Evolutionary conservation across 202 grass and related monocot species (phyloP).

Genomic region (Musa balbisiana): DNA sequence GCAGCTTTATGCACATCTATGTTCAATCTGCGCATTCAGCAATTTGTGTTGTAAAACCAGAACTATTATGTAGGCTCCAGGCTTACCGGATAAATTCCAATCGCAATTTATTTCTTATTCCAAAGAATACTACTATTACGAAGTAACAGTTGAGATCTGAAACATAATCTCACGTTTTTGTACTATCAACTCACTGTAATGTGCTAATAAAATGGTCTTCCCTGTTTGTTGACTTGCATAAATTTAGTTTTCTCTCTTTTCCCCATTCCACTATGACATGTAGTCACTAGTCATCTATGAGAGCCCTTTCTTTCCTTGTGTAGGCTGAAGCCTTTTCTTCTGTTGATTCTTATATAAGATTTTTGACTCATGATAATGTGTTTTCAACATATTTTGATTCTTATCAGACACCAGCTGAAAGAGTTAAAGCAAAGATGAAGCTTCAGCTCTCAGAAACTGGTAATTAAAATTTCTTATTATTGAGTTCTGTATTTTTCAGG

Average conservation of each 20-base stretch:
- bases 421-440: constrained; percentile 95
- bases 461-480: constrained; percentile 2
- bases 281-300: no score
- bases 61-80: not conserved
- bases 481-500: no score
- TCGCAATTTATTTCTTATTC: not conserved
- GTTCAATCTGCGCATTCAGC: no score
- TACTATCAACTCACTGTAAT: no score
- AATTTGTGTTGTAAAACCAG: not conserved
- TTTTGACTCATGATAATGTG: not conserved
- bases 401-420: constrained; percentile 68
- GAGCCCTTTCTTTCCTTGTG: no score
- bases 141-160: not conserved
- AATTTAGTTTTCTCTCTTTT: no score
- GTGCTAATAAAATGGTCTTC: no score
- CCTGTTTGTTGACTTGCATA: no score
- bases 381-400: constrained; percentile 10
- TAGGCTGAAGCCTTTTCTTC: not conserved
- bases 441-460: constrained; percentile 86
- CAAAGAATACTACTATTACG: not conserved
- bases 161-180: no score
- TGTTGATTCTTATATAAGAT: not conserved
- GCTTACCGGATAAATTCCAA: not conserved
- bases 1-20: no score
- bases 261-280: no score